Evolutionary conservation across 805 yeast species (phyloP).

Genomic region (Isabelozyma rhagii): DNA sequence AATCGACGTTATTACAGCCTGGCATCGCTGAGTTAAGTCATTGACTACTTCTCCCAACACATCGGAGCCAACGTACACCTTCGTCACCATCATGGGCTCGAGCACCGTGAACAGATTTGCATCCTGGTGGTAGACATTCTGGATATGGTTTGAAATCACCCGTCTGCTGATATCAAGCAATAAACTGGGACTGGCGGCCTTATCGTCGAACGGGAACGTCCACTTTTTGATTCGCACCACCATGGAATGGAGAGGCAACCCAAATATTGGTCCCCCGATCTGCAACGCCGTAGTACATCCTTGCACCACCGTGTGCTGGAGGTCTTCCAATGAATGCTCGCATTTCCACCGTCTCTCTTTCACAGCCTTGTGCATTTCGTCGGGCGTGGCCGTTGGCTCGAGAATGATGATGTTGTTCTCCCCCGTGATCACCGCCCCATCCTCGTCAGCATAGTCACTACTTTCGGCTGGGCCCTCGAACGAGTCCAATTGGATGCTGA

Average conservation of each 20-base stretch:
- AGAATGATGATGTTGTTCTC: slow-evolving; percentile 50
- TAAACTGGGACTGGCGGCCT: slow-evolving; percentile 31
- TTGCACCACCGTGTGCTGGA: slow-evolving; percentile 53
- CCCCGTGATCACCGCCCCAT: slow-evolving; percentile 32
- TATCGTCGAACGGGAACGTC: slow-evolving; percentile 52
- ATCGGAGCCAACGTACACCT: slow-evolving; percentile 62
- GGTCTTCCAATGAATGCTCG: slow-evolving; percentile 41
- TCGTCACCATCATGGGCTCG: slow-evolving; percentile 86
- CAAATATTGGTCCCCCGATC: slow-evolving; percentile 62
- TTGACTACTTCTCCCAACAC: slow-evolving; percentile 81
- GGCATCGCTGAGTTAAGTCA: slow-evolving; percentile 75
- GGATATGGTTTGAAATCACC: slow-evolving; percentile 23
- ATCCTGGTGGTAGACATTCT: slow-evolving; percentile 11
- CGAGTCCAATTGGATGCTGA: slow-evolving; percentile 28
- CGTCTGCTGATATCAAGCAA: slow-evolving; percentile 44
- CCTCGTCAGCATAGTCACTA: slow-evolving; percentile 33
- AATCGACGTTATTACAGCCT: slow-evolving; percentile 69
- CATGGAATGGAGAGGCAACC: slow-evolving; percentile 57
- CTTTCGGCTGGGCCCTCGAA: slow-evolving; percentile 37
- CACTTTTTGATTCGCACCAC: slow-evolving; percentile 52
- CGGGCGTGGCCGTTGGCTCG: slow-evolving; percentile 26
- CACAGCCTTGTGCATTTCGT: slow-evolving; percentile 16
- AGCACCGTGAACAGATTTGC: slow-evolving; percentile 48
- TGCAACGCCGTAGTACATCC: slow-evolving; percentile 63
- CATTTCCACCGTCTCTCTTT: slow-evolving; percentile 50